These are phyloP conservation scores for Linnemannia exigua DNA, from an alignment of 192 early-diverging fungal species.

Conservation along the genomic window DNA sequence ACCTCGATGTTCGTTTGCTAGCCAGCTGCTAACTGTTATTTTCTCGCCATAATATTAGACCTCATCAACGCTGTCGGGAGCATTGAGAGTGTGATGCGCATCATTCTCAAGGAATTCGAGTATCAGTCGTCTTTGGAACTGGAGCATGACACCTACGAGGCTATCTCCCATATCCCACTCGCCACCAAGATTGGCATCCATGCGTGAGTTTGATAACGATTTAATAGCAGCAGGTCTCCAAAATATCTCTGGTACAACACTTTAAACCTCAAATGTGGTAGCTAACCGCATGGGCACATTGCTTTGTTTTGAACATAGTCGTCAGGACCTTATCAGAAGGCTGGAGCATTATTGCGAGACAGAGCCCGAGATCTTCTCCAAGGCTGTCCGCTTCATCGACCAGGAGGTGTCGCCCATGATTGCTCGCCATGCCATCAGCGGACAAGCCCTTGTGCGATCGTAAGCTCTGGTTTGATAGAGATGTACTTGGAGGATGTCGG, in stretches of 20 bases:
- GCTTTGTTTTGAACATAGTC: slow-evolving; percentile 6
- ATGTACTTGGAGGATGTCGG: neutral
- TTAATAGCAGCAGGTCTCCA: neutral
- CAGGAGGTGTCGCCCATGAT: slow-evolving; percentile 63
- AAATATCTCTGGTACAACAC: neutral
- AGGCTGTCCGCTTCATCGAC: slow-evolving; percentile 66
- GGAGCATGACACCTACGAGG: slow-evolving; percentile 67
- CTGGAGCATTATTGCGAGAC: slow-evolving; percentile 68
- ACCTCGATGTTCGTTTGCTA: neutral
- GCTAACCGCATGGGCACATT: neutral
- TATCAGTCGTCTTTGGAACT: slow-evolving; percentile 69
- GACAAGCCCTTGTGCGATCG: slow-evolving; percentile 68
- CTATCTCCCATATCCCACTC: slow-evolving; percentile 70
- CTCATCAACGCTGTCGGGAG: slow-evolving; percentile 69
- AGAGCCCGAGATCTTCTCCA: slow-evolving; percentile 59
- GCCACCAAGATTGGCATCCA: slow-evolving; percentile 72
- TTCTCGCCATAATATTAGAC: slow-evolving; percentile 38
- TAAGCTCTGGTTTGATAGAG: slow-evolving; percentile 26
- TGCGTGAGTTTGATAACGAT: slow-evolving; percentile 39
- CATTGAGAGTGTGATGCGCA: slow-evolving; percentile 69
- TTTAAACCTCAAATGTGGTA: too few species aligned
- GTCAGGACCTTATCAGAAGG: slow-evolving; percentile 67
- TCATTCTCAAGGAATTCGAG: slow-evolving; percentile 72
- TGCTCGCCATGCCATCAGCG: slow-evolving; percentile 67
- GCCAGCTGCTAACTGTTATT: neutral